Percentiles rank a stretch among this genome's conserved stretches.
phyloP scores from a whole-genome alignment of 805 yeast genomes.

The Zygosaccharomyces pseudorouxii region DNA sequence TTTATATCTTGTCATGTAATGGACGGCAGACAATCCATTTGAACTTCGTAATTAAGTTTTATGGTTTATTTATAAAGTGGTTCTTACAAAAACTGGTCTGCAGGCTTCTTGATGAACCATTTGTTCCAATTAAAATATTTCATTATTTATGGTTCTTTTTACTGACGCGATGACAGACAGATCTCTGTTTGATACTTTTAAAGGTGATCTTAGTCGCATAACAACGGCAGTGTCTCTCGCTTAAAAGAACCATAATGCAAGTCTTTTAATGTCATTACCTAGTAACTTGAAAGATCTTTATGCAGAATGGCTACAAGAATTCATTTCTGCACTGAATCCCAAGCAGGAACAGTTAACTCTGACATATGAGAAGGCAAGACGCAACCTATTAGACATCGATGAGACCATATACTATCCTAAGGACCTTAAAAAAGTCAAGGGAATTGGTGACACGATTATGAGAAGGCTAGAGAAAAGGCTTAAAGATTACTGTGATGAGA shows the following conservation, averaged over 20 bases:
- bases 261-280: slow-evolving; percentile 36
- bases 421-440: slow-evolving; percentile 56
- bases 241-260: background rate
- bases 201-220: background rate
- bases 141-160: background rate
- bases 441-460: slow-evolving; percentile 69
- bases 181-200: background rate
- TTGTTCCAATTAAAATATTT: background rate
- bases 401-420: slow-evolving; percentile 49
- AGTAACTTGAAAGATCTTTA: slow-evolving; percentile 49
- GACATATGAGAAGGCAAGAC: slow-evolving; percentile 54
- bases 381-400: slow-evolving; percentile 43
- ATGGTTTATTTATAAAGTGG: background rate
- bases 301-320: slow-evolving; percentile 55
- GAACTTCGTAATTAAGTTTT: background rate
- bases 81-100: background rate
- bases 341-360: slow-evolving; percentile 50
- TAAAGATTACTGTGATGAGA: slow-evolving; percentile 50
- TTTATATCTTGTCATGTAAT: background rate
- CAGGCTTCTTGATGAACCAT: too few relatives aligned
- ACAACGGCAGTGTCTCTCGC: background rate
- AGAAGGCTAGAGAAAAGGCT: slow-evolving; percentile 45
- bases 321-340: slow-evolving; percentile 41
- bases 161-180: background rate
- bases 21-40: background rate